phyloP scores from a whole-genome alignment of 768 basidiomycete species.

The Phylloporus rhodoxanthus region DNA sequence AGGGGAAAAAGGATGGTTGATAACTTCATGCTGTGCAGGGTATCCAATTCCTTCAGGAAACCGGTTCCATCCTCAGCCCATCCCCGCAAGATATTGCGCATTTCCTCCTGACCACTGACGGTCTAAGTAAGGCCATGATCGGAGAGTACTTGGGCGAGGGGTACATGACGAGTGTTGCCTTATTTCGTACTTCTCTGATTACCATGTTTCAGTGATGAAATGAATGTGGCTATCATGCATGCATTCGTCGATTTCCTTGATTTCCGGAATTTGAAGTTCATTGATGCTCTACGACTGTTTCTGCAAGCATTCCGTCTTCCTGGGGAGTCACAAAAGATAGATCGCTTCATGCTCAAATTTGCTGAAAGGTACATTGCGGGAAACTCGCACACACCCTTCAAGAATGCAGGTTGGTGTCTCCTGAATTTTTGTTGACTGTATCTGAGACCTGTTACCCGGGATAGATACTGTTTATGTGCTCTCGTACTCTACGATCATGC shows the following conservation, averaged over 20 bases:
- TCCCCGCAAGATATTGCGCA: slow-evolving; percentile 73
- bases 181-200: slow-evolving; percentile 2
- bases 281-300: slow-evolving; percentile 85
- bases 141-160: slow-evolving; percentile 98
- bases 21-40: slow-evolving; percentile 47
- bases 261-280: slow-evolving; percentile 74
- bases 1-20: not conserved
- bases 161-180: slow-evolving; percentile 40
- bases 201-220: slow-evolving; percentile 59
- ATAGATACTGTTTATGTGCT: slow-evolving; percentile 90
- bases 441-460: slow-evolving; percentile 6
- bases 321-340: slow-evolving; percentile 97
- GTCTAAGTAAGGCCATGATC: slow-evolving; percentile 91
- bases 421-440: not conserved
- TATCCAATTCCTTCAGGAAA: slow-evolving; percentile 79
- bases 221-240: slow-evolving; percentile 92
- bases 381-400: slow-evolving; percentile 79
- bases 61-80: slow-evolving; percentile 75
- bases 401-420: slow-evolving; percentile 75
- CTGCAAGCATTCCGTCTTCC: slow-evolving; percentile 95
- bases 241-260: slow-evolving; percentile 93
- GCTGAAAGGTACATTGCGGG: slow-evolving; percentile 93
- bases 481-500: slow-evolving; percentile 90
- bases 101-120: slow-evolving; percentile 86
- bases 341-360: slow-evolving; percentile 98